phyloP scores from a whole-genome alignment of 139 green algal genomes.

The Picochlorum costavermella region DNA sequence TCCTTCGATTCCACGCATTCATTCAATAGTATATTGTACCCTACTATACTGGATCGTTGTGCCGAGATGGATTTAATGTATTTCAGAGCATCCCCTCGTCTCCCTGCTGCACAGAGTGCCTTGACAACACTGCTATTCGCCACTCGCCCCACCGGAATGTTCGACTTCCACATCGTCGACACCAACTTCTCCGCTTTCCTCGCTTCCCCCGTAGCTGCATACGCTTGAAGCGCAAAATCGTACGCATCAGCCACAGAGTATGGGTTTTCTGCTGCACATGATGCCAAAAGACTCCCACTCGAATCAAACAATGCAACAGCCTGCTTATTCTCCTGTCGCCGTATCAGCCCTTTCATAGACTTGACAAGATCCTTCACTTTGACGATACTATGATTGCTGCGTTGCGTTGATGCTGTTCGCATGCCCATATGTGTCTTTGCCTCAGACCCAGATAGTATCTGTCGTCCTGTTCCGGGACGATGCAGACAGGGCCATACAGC shows the following conservation, averaged over 20 bases:
- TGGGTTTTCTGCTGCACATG: background rate
- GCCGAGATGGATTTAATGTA: conserved; percentile 3
- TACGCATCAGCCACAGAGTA: conserved; percentile 2
- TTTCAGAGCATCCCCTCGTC: conserved; percentile 3
- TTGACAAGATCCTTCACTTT: too few relatives aligned
- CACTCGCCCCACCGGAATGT: conserved; percentile 8
- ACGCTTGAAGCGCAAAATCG: conserved; percentile 7
- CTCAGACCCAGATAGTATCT: too few relatives aligned
- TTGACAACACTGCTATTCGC: conserved; percentile 12
- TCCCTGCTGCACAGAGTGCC: conserved; percentile 5
- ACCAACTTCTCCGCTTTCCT: conserved; percentile 1
- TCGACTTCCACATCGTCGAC: background rate
- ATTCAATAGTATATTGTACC: conserved; percentile 9
- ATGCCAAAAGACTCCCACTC: background rate
- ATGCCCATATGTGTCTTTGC: too few relatives aligned
- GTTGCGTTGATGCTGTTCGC: too few relatives aligned
- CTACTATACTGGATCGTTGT: background rate
- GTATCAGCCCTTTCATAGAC: too few relatives aligned
- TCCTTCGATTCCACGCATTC: conserved; percentile 3
- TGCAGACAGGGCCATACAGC: too few relatives aligned
- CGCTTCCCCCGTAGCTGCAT: background rate
- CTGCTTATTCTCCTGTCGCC: background rate
- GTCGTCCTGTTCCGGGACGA: too few relatives aligned
- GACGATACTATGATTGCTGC: too few relatives aligned
- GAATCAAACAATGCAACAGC: background rate